Base-by-base conservation (phyloP, 371 early-diverging fungal species). In the Mucor mucedo region DNA sequence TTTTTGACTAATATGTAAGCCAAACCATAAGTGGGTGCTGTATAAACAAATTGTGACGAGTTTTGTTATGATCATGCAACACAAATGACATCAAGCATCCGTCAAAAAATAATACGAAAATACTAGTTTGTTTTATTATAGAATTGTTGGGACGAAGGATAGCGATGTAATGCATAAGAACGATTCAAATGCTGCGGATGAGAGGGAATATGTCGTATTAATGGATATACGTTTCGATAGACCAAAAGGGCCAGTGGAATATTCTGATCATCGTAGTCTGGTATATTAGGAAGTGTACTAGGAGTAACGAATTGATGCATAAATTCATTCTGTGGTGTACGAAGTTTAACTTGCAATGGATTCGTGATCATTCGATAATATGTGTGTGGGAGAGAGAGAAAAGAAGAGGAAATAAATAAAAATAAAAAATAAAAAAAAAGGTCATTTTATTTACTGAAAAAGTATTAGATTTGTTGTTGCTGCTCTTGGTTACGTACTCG, bases 181-280 rank as follows among this genome's bases (percentile, higher is more conserved):
- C 35, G 35, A 35, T 6, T 35, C 4, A 35, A 35, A 35, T 35
- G 35, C 35, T 35, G 35, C 8, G 35, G 35, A 35, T 35, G 35
- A 35, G 35, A 35, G 8, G 35, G 8, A 8, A 35, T 35, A 8
- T 35, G 35, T 4, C 35, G 35, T 6, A 8, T 35, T 35, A 35
- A 8, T 35, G 35, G 35, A 35, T 35, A 35, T 8, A 35, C 6
- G 35, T 49, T 58, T 49, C 38, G n/a, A 41, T 41, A 52, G 14
- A 53, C 61, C 4, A 60, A 16, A 11, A 52, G 3, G 7, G 42
- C 61, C 7, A 60, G 30, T 27, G 61, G 61, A 33, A 60, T 60
- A 60, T 60, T 6, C 28, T 60, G 52, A 30, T 60, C 61, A 2
- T 60, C 35, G 5, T 60, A 3, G 2, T 47, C 35, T 21, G 8